Evolutionary conservation across 1,284 basidiomycete genomes (phyloP), one percentile per base, ranked within the genome.

Genomic region (Lignosus rhinocerotis): DNA sequence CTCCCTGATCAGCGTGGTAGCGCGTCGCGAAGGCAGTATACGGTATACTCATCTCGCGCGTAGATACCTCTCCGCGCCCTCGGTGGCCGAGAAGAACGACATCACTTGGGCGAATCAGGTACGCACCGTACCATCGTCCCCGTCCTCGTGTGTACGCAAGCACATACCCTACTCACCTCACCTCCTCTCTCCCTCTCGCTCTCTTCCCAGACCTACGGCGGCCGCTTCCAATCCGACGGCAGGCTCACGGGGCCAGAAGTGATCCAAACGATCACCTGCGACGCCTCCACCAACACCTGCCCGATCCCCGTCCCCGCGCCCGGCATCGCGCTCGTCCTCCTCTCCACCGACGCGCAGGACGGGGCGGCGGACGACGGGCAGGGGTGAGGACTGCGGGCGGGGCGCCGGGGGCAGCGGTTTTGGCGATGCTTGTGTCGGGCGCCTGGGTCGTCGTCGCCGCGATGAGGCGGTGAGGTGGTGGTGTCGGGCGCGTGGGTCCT

Each of bases 81-180:
- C 72, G 0, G 84, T 90, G 0, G 74, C 81, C 2, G 81, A 85
- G 64, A 89, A 88, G 67, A 76, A 77, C 59, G 86, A 89, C 70
- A 84, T 90, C 62, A 88, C 85, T 0, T 93, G 90, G 89, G 85
- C 82, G 16, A 80, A 80, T 1, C 72, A 72, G 66, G 68, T 63
- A 54, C 10, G 54, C 6, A 43, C n/a, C 14, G n/a, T 25, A 25
- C 25, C 25, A 25, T 2, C 25, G 33, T 19, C 3, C 19, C 2
- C 19, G 17, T 3, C 2, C 32, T 31, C n/a, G 38, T 33, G 38
- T 33, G 19, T 17, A 21, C 16, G 33, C 19, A 25, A 4, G 25
- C 25, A 25, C 4, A 25, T 4, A 25, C 25, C 25, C 25, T 25
- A 25, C 25, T 25, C 25, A 25, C 25, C 25, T 25, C 25, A 25